Base-by-base conservation (phyloP, 768 basidiomycete species). In the Kockovaella imperatae region DNA sequence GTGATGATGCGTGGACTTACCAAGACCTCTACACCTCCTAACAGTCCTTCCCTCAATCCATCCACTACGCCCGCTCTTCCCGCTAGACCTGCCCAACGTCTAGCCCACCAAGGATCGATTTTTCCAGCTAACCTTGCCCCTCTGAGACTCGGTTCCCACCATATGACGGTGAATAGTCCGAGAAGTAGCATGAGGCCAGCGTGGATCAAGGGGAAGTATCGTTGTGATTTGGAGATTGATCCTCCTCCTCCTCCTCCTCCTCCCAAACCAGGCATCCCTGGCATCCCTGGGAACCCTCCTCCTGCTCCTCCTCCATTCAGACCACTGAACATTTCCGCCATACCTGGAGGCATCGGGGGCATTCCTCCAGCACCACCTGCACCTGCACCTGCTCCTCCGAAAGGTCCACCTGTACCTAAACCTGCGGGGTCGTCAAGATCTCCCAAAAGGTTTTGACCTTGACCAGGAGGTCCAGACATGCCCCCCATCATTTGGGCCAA, bases 61-160 rank as follows among this genome's bases (percentile, higher is more conserved):
- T 30, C 24, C 34, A 45, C 26, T 15, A 20, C 25, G 15, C 46
- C 50, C 23, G 31, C 38, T 45, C 25, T 30, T n/a, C 34, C 52
- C 32, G 18, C 35, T 31, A 47, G 43, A 43, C 51, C 49, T 30
- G 18, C 29, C 59, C 54, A 46, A 40, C 29, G 31, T 15, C 45
- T 40, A 10, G 36, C 34, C 39, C 50, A 41, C n/a, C 50, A 43
- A 35, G 39, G 15, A 5, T 49, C n/a, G 42, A 34, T 49, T 50
- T 31, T 47, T 30, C 30, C 31, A 20, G 14, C 10, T 25, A 23
- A 28, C 35, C 35, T 39, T 15, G 28, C 26, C 40, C 25, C 10
- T 24, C 28, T 21, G n/a, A 60, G 40, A 17, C 40, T 56, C 5
- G 70, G 71, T 52, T 73, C 71, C 71, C 71, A 73, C 59, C 60